phyloP scores from a whole-genome alignment of 345 rosid species.

The Eutrema heterophyllum region DNA sequence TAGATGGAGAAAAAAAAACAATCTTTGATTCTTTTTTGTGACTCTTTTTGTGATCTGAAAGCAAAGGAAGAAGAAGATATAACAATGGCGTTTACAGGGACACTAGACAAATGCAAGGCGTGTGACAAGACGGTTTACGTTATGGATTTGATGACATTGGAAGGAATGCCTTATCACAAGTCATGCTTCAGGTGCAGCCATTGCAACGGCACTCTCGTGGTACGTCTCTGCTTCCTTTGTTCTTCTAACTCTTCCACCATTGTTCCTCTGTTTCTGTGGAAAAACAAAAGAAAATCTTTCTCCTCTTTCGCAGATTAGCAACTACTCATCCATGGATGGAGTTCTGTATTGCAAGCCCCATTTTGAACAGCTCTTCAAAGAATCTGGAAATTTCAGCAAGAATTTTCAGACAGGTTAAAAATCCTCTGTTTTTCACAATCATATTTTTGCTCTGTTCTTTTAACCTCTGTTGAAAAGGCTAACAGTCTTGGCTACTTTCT shows the following conservation, averaged over 20 bases:
- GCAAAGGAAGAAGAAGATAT: neutral
- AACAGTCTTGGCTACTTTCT: neutral
- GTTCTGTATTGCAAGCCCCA: constrained; percentile 89
- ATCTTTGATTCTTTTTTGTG: neutral
- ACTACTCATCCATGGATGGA: constrained; percentile 98
- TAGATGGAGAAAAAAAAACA: neutral
- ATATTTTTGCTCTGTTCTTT: neutral
- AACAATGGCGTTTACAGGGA: constrained; percentile 78
- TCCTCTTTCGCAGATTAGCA: constrained; percentile 57
- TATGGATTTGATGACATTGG: constrained; percentile 76
- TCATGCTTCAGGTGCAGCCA: constrained; percentile 93
- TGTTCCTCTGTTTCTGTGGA: neutral
- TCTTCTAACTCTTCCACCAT: constrained; percentile 10
- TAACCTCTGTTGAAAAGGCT: neutral
- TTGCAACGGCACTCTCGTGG: constrained; percentile 89
- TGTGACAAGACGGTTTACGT: constrained; percentile 87
- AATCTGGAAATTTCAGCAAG: constrained; percentile 96
- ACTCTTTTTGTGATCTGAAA: neutral
- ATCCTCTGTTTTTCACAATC: neutral
- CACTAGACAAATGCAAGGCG: constrained; percentile 91
- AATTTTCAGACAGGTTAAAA: constrained; percentile 63
- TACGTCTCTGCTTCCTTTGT: constrained; percentile 31
- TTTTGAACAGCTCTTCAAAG: constrained; percentile 94
- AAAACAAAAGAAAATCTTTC: neutral
- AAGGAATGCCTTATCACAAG: constrained; percentile 90